Base-by-base conservation (phyloP, 768 basidiomycete species). In the Boletus reticuloceps region DNA sequence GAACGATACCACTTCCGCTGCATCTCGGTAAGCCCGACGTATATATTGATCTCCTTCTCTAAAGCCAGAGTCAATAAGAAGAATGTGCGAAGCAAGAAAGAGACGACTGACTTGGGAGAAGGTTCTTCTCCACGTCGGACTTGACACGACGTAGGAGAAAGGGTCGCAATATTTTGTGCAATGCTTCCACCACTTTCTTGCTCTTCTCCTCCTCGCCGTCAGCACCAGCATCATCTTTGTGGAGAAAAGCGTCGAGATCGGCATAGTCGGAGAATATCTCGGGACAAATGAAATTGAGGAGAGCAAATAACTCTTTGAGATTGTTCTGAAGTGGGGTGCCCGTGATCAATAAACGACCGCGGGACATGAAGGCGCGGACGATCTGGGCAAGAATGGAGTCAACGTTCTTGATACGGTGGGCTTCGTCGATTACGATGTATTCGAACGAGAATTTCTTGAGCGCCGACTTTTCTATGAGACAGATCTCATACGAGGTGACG, bases 11-110 rank as follows among this genome's bases (percentile, higher is more conserved):
- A 98, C 68, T 95, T 98, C 29, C 94, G 77, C 69, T 99, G 97
- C 93, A 99, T 94, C 22, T 97, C 94, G 8, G 94, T 89, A 55
- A 98, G 82, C 48, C 95, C 95, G 48, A 99, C 90, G 55, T 98
- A 99, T 42, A 98, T 93, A 65, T 98, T 99, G 70, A 98, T 94
- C 66, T 98, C 97, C 76, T 98, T 98, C 76, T 98, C 90, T 92
- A 61, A 43, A 50, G 53, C 53, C 20, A 50, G 5, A 19, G 36
- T 60, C 42, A 51, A 32, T 42, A 4, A 49, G 13, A 2, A 27
- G 16, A 48, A 45, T 17, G 17, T 13, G 6, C 4, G 4, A 39
- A 1, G 12, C 7, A 47, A 50, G 20, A 16, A 22, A 32, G 11
- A 7, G 6, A 7, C 12, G 1, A 65, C 82, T 50, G 69, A 89